Conservation (phyloP, 1,284 basidiomycete species). For the Marasmius oreades region DNA sequence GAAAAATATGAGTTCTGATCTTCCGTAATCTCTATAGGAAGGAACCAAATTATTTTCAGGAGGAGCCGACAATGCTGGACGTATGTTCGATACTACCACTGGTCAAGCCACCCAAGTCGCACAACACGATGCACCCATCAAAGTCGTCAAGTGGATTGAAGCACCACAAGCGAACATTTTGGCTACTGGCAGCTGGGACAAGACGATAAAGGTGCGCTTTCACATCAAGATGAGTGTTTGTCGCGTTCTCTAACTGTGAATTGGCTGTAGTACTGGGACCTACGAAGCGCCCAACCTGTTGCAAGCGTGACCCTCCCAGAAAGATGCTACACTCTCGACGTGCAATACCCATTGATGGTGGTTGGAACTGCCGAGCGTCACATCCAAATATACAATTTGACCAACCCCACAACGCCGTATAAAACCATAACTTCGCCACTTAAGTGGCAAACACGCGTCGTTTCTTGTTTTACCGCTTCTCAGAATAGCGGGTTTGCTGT, state of each 20-base stretch:
- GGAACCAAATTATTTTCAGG: constrained; percentile 77
- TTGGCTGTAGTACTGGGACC: constrained; percentile 83
- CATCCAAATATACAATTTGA: constrained; percentile 86
- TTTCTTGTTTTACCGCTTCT: constrained; percentile 79
- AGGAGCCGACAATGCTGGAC: constrained; percentile 77
- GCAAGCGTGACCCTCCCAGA: constrained; percentile 83
- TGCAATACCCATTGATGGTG: constrained; percentile 84
- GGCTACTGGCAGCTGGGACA: constrained; percentile 89
- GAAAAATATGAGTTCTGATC: background rate
- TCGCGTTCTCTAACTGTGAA: background rate
- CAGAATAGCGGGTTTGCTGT: constrained; percentile 81
- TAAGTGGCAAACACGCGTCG: constrained; percentile 92
- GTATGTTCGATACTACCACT: constrained; percentile 75
- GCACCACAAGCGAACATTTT: constrained; percentile 57
- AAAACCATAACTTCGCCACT: constrained; percentile 83
- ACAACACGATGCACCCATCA: constrained; percentile 78
- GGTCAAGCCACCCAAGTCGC: constrained; percentile 71
- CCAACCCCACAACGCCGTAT: constrained; percentile 73
- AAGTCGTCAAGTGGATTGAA: constrained; percentile 71
- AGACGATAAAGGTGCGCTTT: constrained; percentile 67
- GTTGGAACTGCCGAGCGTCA: constrained; percentile 93
- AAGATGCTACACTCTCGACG: constrained; percentile 86
- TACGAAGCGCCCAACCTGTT: constrained; percentile 70
- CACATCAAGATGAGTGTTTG: background rate
- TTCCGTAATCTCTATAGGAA: constrained; percentile 39